Evolutionary conservation across 139 green algal species (phyloP).

Genomic region (Protoeuglena noctilucae): DNA sequence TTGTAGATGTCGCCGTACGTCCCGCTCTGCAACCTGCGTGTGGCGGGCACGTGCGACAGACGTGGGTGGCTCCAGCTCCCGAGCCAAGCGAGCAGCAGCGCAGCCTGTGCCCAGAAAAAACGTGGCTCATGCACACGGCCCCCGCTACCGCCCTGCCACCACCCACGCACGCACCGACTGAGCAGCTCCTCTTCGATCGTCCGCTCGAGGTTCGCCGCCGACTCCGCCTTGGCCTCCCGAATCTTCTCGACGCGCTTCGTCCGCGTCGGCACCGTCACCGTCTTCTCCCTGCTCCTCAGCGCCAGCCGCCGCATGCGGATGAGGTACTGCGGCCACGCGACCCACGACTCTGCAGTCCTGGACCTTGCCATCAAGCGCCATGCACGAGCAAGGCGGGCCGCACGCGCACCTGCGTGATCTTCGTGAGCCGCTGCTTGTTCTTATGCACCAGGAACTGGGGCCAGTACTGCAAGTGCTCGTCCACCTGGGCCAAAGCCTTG

Average conservation of each 20-base stretch:
- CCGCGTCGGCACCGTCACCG: slow-evolving; percentile 65
- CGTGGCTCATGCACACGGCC: too few species aligned
- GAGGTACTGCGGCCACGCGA: slow-evolving; percentile 75
- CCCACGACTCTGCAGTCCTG: too few species aligned
- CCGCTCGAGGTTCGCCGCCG: slow-evolving; percentile 71
- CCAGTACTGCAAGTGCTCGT: slow-evolving; percentile 76
- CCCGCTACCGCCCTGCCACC: too few species aligned
- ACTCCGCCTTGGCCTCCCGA: slow-evolving; percentile 78
- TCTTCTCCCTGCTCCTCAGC: slow-evolving; percentile 54
- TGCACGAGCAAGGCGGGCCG: too few species aligned
- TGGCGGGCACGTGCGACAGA: too few species aligned
- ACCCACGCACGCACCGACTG: too few species aligned
- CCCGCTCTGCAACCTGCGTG: slow-evolving; percentile 75
- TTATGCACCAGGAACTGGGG: slow-evolving; percentile 98
- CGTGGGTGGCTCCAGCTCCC: too few species aligned
- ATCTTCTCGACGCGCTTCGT: slow-evolving; percentile 60
- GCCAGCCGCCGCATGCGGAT: slow-evolving; percentile 85
- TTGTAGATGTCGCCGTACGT: slow-evolving; percentile 99
- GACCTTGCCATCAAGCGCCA: too few species aligned
- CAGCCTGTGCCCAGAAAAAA: too few species aligned
- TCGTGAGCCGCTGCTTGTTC: slow-evolving; percentile 99
- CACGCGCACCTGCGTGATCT: slow-evolving; percentile 99
- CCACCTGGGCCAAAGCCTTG: slow-evolving; percentile 58
- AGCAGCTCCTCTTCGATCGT: slow-evolving; percentile 84
- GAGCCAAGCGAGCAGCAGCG: too few species aligned